phyloP scores from a whole-genome alignment of 805 yeast genomes.

The Schizosaccharomyces japonicus region DNA sequence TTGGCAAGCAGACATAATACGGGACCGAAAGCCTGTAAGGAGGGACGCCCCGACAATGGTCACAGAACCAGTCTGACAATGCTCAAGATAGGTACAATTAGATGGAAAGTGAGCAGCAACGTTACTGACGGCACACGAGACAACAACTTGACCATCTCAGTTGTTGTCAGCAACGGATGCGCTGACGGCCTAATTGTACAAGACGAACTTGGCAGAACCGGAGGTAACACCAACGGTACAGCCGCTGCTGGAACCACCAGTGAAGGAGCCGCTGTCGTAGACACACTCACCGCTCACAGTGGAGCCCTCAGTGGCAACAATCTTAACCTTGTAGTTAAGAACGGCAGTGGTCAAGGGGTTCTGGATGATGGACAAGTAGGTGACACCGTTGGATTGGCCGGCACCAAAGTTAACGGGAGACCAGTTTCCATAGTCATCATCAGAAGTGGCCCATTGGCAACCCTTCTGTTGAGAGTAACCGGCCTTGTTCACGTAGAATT shows the following conservation, averaged over 20 bases:
- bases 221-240: conserved; percentile 74
- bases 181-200: too few relatives aligned
- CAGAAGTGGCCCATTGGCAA: conserved; percentile 73
- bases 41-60: too few relatives aligned
- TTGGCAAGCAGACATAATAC: too few relatives aligned
- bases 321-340: conserved; percentile 52
- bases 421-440: conserved; percentile 86
- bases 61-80: too few relatives aligned
- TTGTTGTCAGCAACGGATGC: too few relatives aligned
- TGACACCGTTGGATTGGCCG: conserved; percentile 46
- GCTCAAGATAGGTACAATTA: too few relatives aligned
- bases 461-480: conserved; percentile 80
- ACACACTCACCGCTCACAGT: conserved; percentile 51
- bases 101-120: too few relatives aligned
- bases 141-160: too few relatives aligned
- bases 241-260: conserved; percentile 38
- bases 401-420: conserved; percentile 91
- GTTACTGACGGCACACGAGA: too few relatives aligned
- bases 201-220: conserved; percentile 67
- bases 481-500: conserved; percentile 90
- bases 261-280: conserved; percentile 56
- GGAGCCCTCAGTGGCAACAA: conserved; percentile 40
- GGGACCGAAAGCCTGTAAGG: too few relatives aligned
- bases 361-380: conserved; percentile 64
- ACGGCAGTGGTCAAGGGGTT: conserved; percentile 37